A percentile compares a stretch with the other conserved stretches of the same genome.
phyloP scores from a whole-genome alignment of 176 grass and related monocot genomes.

The Themeda triandra region DNA sequence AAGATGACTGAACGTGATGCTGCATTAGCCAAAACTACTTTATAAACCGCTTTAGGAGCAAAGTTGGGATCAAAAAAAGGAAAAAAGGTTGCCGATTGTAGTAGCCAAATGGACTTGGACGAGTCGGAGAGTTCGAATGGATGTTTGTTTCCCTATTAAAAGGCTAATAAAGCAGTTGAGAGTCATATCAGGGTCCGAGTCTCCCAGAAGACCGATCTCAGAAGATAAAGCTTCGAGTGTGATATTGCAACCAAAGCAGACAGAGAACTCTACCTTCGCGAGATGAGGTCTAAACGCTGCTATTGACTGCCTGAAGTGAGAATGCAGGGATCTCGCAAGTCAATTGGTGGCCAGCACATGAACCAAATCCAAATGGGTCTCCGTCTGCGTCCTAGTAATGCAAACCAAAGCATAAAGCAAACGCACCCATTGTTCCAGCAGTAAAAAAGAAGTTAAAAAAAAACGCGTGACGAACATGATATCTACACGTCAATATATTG shows the following conservation, averaged over 20 bases:
- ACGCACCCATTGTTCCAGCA: neutral
- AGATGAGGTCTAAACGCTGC: neutral
- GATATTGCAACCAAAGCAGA: neutral
- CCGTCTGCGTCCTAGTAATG: neutral
- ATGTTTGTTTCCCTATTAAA: too few species aligned
- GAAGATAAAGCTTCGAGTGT: neutral
- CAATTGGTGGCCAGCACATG: neutral
- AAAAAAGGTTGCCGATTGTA: too few species aligned
- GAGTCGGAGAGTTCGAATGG: too few species aligned
- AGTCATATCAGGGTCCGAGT: too few species aligned
- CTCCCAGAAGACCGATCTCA: too few species aligned
- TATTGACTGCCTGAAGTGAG: neutral
- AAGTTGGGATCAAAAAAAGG: too few species aligned
- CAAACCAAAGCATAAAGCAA: neutral
- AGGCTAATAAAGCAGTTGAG: too few species aligned
- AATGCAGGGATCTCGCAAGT: neutral
- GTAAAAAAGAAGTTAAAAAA: neutral
- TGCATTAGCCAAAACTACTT: too few species aligned
- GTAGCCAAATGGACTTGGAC: too few species aligned
- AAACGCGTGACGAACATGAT: neutral
- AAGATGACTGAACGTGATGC: too few species aligned
- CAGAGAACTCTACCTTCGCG: neutral
- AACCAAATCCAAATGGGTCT: neutral
- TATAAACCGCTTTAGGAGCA: too few species aligned
- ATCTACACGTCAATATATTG: neutral